Conservation (phyloP, 768 basidiomycete species). For the Leccinum olivaceopallidum region DNA sequence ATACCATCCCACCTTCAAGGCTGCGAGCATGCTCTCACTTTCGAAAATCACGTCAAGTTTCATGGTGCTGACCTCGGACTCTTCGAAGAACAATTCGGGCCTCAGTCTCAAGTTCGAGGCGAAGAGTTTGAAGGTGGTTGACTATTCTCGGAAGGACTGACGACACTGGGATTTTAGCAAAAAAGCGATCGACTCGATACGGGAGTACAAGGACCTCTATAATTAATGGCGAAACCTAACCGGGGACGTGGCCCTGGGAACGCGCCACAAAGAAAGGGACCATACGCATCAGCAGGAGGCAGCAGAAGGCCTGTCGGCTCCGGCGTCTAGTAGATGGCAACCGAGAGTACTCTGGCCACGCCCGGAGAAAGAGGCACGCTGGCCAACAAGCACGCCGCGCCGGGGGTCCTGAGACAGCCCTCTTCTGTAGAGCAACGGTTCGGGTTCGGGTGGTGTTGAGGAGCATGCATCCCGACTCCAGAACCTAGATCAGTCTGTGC, state of each 20-base stretch:
- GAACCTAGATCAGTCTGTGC: conserved; percentile 19
- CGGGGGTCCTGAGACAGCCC: not conserved
- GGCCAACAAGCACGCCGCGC: conserved; percentile 7
- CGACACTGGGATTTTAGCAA: conserved; percentile 92
- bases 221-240: conserved; percentile 78
- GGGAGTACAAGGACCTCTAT: conserved; percentile 67
- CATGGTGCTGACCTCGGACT: conserved; percentile 78
- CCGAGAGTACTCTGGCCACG: conserved; percentile 1
- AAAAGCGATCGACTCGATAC: conserved; percentile 79
- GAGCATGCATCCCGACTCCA: not conserved
- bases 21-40: conserved; percentile 72
- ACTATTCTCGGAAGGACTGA: conserved; percentile 85
- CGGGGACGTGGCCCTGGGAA: conserved; percentile 35
- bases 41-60: conserved; percentile 93
- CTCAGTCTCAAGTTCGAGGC: conserved; percentile 96
- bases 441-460: not conserved
- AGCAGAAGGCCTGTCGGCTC: conserved; percentile 4
- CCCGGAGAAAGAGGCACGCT: conserved; percentile 4
- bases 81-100: conserved; percentile 84
- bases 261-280: conserved; percentile 5
- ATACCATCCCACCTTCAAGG: conserved; percentile 81
- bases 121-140: conserved; percentile 89
- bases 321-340: conserved; percentile 2
- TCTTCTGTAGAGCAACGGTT: conserved; percentile 1
- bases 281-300: conserved; percentile 14